These are phyloP conservation scores for Dothistroma septosporum DNA, from an alignment of 2,329 filamentous ascomycete species.

Conservation along the genomic window DNA sequence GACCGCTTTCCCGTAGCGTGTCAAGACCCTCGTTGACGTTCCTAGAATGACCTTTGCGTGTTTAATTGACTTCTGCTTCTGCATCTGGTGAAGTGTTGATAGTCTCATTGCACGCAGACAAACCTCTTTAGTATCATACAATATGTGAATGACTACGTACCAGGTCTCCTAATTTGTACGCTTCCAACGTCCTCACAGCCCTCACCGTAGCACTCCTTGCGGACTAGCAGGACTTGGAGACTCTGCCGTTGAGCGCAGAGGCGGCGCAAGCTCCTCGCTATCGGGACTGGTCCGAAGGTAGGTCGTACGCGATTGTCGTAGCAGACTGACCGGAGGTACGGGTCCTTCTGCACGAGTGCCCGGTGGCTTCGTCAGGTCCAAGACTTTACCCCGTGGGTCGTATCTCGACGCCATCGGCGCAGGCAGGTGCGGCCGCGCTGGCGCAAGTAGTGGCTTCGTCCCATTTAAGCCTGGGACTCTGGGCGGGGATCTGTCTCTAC, in stretches of 20 bases:
- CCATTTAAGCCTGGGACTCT: background rate
- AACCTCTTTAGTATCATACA: background rate
- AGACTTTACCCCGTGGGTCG: background rate
- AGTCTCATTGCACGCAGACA: constrained; percentile 22
- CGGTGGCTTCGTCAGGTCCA: constrained; percentile 16
- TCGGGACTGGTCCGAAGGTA: constrained; percentile 5
- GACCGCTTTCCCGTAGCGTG: constrained; percentile 11
- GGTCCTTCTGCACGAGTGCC: constrained; percentile 13
- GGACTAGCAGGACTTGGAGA: constrained; percentile 18
- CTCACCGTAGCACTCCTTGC: constrained; percentile 18
- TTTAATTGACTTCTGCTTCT: constrained; percentile 23
- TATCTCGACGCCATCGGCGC: constrained; percentile 1
- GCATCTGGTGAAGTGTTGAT: constrained; percentile 7
- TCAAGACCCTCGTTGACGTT: constrained; percentile 17
- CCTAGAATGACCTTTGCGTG: constrained; percentile 15
- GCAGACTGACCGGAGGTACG: constrained; percentile 19
- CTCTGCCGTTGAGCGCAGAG: constrained; percentile 19
- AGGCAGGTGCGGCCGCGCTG: background rate
- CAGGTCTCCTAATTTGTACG: background rate
- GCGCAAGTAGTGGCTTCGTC: background rate
- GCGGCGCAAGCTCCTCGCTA: constrained; percentile 11
- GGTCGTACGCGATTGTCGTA: constrained; percentile 13
- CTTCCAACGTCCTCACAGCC: background rate
- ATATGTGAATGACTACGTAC: background rate
- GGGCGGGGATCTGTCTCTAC: constrained; percentile 1